Conservation (phyloP, 305 asterid genomes). For the Fraxinus albicans region DNA sequence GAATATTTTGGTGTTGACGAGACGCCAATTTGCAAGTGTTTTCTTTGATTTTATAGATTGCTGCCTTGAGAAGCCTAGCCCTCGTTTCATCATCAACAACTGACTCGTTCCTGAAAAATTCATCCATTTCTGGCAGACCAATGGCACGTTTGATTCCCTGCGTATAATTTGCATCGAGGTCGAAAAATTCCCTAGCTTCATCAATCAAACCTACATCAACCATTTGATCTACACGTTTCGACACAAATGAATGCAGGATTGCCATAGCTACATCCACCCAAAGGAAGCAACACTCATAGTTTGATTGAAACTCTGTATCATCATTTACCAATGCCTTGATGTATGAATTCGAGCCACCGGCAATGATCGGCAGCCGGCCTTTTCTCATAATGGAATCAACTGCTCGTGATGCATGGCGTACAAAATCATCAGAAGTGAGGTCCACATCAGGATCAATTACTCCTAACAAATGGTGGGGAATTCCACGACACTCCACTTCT, state of each 20-base stretch:
- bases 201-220: slow-evolving; percentile 35
- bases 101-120: slow-evolving; percentile 20
- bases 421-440: slow-evolving; percentile 33
- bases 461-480: slow-evolving; percentile 47
- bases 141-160: slow-evolving; percentile 38
- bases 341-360: slow-evolving; percentile 52
- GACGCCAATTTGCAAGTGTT: slow-evolving; percentile 29
- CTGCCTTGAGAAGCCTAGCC: slow-evolving; percentile 22
- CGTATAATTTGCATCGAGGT: slow-evolving; percentile 20
- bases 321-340: slow-evolving; percentile 36
- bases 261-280: slow-evolving; percentile 38
- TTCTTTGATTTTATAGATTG: slow-evolving; percentile 29
- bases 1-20: slow-evolving; percentile 40
- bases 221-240: slow-evolving; percentile 46
- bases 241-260: slow-evolving; percentile 19
- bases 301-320: slow-evolving; percentile 16
- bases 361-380: slow-evolving; percentile 38
- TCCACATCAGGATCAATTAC: slow-evolving; percentile 32
- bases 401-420: slow-evolving; percentile 18
- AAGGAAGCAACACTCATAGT: slow-evolving; percentile 31
- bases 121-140: slow-evolving; percentile 42
- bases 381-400: slow-evolving; percentile 1
- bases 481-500: slow-evolving; percentile 27
- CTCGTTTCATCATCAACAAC: slow-evolving; percentile 4
- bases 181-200: slow-evolving; percentile 37